phyloP scores from a whole-genome alignment of 768 basidiomycete genomes.

The Hygrocybe coccinea region DNA sequence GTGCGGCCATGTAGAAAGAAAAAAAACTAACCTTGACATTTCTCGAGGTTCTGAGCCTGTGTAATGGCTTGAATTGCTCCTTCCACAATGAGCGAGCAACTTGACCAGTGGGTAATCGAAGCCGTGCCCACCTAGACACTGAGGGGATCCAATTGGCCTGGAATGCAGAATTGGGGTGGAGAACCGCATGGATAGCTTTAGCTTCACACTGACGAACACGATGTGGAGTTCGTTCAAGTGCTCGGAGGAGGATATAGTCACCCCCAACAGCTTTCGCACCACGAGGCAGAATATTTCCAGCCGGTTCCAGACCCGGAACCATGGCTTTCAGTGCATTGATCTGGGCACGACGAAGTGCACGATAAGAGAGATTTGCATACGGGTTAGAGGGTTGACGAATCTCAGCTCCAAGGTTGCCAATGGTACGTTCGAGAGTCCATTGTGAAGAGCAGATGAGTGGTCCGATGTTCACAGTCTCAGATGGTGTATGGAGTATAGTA shows the following conservation, averaged over 20 bases:
- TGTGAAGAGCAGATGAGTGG: conserved; percentile 12
- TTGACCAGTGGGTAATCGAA: conserved; percentile 23
- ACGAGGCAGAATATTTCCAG: conserved; percentile 17
- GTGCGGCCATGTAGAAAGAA: not conserved
- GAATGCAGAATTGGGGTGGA: not conserved
- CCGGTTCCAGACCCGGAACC: conserved; percentile 14
- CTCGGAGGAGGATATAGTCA: conserved; percentile 1
- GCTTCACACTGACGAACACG: not conserved
- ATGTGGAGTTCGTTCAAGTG: not conserved
- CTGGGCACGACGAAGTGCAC: conserved; percentile 7
- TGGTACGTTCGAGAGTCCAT: conserved; percentile 18
- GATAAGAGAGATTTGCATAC: conserved; percentile 19
- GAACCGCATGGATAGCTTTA: not conserved
- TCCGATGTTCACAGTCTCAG: conserved; percentile 15
- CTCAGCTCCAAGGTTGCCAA: conserved; percentile 17
- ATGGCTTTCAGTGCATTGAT: conserved; percentile 5
- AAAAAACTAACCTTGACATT: conserved; percentile 4
- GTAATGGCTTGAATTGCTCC: conserved; percentile 4
- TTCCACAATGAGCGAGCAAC: conserved; percentile 19
- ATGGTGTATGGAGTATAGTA: conserved; percentile 10
- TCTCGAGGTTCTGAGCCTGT: not conserved
- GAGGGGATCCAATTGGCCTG: not conserved
- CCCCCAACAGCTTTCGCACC: conserved; percentile 2
- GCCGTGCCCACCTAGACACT: conserved; percentile 17
- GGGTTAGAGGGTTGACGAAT: conserved; percentile 17